Evolutionary conservation across 129 eudicot genomes (phyloP).

Genomic region (Cynara cardunculus): DNA sequence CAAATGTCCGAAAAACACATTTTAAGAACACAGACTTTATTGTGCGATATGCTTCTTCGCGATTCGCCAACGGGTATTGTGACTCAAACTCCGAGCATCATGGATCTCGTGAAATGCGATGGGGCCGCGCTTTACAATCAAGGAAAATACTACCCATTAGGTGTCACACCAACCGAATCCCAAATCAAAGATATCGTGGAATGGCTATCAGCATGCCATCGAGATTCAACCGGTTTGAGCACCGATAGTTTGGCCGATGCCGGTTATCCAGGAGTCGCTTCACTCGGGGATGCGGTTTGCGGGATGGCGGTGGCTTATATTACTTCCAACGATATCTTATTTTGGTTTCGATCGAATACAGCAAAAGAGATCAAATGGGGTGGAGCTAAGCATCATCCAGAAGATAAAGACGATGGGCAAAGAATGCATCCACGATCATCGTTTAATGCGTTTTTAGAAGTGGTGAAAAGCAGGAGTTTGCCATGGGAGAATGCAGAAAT

Average conservation of each 20-base stretch:
- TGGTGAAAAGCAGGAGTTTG: constrained; percentile 70
- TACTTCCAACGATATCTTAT: constrained; percentile 61
- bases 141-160: constrained; percentile 70
- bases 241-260: constrained; percentile 89
- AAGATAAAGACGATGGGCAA: constrained; percentile 80
- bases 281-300: constrained; percentile 78
- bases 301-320: constrained; percentile 89
- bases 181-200: constrained; percentile 79
- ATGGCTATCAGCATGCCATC: constrained; percentile 60
- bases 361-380: constrained; percentile 92
- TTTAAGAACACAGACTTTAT: constrained; percentile 79
- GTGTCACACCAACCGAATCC: constrained; percentile 69
- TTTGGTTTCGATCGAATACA: constrained; percentile 90
- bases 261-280: constrained; percentile 68
- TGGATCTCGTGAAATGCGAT: constrained; percentile 90
- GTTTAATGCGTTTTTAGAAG: constrained; percentile 86
- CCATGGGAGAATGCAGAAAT: constrained; percentile 91
- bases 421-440: constrained; percentile 94
- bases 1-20: constrained; percentile 70
- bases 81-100: constrained; percentile 79
- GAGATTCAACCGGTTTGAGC: constrained; percentile 82
- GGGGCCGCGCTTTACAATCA: constrained; percentile 80
- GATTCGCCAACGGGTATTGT: constrained; percentile 75
- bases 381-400: constrained; percentile 87
- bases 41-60: constrained; percentile 92